These are phyloP conservation scores for Helminthosporium solani DNA, from an alignment of 2,329 filamentous ascomycete species.

Conservation along the genomic window DNA sequence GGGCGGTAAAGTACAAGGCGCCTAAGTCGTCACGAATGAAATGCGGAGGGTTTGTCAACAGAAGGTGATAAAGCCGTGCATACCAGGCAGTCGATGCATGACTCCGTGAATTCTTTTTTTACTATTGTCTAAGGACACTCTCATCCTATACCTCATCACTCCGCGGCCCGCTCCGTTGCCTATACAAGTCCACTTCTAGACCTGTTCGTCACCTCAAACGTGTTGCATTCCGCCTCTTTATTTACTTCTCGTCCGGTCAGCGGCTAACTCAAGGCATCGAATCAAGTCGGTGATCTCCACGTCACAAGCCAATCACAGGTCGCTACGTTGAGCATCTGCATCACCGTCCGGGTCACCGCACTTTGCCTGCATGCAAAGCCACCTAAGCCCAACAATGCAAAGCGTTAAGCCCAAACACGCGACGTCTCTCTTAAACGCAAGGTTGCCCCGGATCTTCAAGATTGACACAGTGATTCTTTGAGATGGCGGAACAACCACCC, in stretches of 20 bases:
- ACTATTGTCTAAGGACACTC: neutral
- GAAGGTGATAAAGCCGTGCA: too few species aligned
- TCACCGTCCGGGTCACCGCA: conserved; percentile 35
- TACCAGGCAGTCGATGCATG: too few species aligned
- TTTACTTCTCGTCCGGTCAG: conserved; percentile 27
- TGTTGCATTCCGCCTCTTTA: conserved; percentile 8
- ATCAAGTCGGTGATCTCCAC: conserved; percentile 30
- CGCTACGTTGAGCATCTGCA: conserved; percentile 40
- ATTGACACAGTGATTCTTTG: conserved; percentile 2
- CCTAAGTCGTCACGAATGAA: too few species aligned
- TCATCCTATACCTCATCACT: neutral
- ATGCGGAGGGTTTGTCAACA: too few species aligned
- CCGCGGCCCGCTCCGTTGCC: conserved; percentile 6
- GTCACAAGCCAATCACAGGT: conserved; percentile 29
- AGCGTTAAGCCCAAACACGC: conserved; percentile 25
- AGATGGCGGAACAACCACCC: conserved; percentile 22
- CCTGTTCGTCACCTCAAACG: conserved; percentile 25
- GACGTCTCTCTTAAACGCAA: conserved; percentile 30
- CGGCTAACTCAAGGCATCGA: conserved; percentile 27
- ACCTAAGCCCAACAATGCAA: conserved; percentile 24
- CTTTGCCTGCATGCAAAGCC: conserved; percentile 36
- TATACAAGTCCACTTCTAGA: conserved; percentile 10
- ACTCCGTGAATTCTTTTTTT: too few species aligned
- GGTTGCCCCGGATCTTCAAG: conserved; percentile 23
- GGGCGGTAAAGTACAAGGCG: too few species aligned